phyloP scores from a whole-genome alignment of 495 filamentous ascomycete species.

The Aspergillus cristatus region DNA sequence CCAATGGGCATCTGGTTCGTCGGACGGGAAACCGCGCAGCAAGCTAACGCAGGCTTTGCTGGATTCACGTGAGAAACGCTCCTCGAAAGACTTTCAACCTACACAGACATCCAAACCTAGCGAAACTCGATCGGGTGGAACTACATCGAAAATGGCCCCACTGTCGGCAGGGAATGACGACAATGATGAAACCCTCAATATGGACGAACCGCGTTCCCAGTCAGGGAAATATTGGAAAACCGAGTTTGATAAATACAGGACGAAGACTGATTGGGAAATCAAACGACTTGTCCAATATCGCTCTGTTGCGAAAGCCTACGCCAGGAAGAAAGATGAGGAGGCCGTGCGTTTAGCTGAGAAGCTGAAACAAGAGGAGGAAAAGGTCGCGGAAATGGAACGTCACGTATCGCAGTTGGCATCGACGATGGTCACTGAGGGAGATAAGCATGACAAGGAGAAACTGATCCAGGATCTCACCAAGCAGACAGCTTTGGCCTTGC shows the following conservation, averaged over 20 bases:
- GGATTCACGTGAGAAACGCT: slow-evolving; percentile 33
- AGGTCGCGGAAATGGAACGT: slow-evolving; percentile 43
- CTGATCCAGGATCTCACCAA: slow-evolving; percentile 51
- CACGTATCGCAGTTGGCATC: slow-evolving; percentile 52
- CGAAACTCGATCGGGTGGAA: slow-evolving; percentile 8
- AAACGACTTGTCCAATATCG: slow-evolving; percentile 71
- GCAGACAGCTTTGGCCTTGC: slow-evolving; percentile 56
- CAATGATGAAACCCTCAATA: slow-evolving; percentile 63
- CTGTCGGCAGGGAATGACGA: slow-evolving; percentile 13
- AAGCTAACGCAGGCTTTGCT: slow-evolving; percentile 38
- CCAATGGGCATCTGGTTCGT: slow-evolving; percentile 50
- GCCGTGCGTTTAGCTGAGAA: slow-evolving; percentile 62
- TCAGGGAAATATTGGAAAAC: slow-evolving; percentile 93
- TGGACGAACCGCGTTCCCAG: slow-evolving; percentile 70
- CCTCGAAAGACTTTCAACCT: slow-evolving; percentile 15
- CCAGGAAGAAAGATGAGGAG: slow-evolving; percentile 79
- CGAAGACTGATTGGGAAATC: slow-evolving; percentile 69
- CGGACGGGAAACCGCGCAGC: slow-evolving; percentile 40
- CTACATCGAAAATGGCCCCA: slow-evolving; percentile 2
- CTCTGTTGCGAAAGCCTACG: slow-evolving; percentile 77
- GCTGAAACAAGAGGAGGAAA: slow-evolving; percentile 54
- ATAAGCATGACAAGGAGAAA: slow-evolving; percentile 37
- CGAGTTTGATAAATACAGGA: slow-evolving; percentile 74
- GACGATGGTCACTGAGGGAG: slow-evolving; percentile 39
- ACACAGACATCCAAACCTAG: slow-evolving; percentile 5